Evolutionary conservation across 306 rosid genomes (phyloP).

Genomic region (Medicago lupulina): DNA sequence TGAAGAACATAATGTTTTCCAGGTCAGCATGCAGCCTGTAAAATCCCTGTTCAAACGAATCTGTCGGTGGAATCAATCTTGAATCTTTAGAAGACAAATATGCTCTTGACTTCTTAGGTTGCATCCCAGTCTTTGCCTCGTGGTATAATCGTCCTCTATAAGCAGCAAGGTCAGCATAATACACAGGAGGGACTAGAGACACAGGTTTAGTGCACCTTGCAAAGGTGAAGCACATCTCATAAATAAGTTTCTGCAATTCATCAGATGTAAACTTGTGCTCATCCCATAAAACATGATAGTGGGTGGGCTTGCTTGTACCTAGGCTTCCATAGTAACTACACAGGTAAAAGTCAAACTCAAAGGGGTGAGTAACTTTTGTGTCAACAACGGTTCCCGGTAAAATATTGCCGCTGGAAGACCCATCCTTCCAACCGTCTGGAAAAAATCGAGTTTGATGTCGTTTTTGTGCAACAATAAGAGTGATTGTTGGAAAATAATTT

Average conservation of each 20-base stretch:
- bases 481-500: constrained; percentile 60
- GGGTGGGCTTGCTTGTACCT: constrained; percentile 88
- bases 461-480: constrained; percentile 80
- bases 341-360: constrained; percentile 80
- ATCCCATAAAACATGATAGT: constrained; percentile 80
- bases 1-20: constrained; percentile 70
- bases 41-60: constrained; percentile 45
- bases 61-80: constrained; percentile 39
- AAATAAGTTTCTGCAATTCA: constrained; percentile 70
- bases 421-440: constrained; percentile 50
- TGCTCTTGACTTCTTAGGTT: constrained; percentile 42
- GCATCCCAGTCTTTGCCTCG: constrained; percentile 53
- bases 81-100: constrained; percentile 43
- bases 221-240: constrained; percentile 75
- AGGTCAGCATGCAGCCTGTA: constrained; percentile 63
- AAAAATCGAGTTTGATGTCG: constrained; percentile 79
- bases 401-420: constrained; percentile 54
- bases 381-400: constrained; percentile 82
- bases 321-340: constrained; percentile 76
- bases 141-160: constrained; percentile 76
- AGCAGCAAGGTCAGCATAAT: constrained; percentile 89
- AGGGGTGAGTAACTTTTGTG: constrained; percentile 64
- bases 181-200: constrained; percentile 79
- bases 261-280: constrained; percentile 79
- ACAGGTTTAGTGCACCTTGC: constrained; percentile 90